A percentile compares a stretch with the other conserved stretches of the same genome.
Conservation (phyloP, 495 filamentous ascomycete species). For the Aspergillus diversus region DNA sequence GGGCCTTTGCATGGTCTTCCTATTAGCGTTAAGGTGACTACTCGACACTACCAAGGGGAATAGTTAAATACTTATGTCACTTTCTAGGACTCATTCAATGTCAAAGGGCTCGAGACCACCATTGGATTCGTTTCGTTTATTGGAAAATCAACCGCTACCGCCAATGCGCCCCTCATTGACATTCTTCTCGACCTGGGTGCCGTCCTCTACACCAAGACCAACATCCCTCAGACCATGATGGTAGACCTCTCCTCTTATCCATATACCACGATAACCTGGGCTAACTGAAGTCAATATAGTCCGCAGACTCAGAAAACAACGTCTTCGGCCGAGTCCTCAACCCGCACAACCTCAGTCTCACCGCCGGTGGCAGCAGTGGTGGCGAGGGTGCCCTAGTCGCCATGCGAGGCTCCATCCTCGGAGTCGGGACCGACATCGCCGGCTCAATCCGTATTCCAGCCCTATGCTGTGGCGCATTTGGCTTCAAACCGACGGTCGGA, state of each 20-base stretch:
- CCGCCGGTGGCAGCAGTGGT: conserved; percentile 60
- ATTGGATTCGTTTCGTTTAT: conserved; percentile 47
- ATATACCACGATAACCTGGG: too few species aligned
- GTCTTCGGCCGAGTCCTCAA: conserved; percentile 53
- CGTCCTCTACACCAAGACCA: conserved; percentile 64
- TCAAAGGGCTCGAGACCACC: conserved; percentile 48
- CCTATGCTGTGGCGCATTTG: conserved; percentile 62
- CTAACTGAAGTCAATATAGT: too few species aligned
- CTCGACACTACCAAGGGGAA: not conserved
- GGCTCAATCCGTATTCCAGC: conserved; percentile 67
- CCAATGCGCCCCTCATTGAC: conserved; percentile 45
- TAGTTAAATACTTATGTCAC: not conserved
- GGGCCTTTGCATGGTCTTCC: conserved; percentile 67
- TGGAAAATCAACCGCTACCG: conserved; percentile 46
- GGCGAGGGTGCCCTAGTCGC: conserved; percentile 67
- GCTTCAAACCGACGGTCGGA: conserved; percentile 59
- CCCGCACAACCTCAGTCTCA: conserved; percentile 55
- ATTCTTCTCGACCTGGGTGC: conserved; percentile 40
- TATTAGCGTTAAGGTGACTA: conserved; percentile 64
- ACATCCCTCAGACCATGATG: conserved; percentile 56
- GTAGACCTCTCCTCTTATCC: not conserved
- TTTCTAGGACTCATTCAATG: conserved; percentile 34
- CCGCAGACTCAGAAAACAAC: conserved; percentile 45
- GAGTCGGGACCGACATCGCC: conserved; percentile 68
- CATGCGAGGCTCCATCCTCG: conserved; percentile 60